Evolutionary conservation across 495 filamentous ascomycete species (phyloP), one percentile per base, ranked within the genome.

Genomic region (Penicillium arizonense): DNA sequence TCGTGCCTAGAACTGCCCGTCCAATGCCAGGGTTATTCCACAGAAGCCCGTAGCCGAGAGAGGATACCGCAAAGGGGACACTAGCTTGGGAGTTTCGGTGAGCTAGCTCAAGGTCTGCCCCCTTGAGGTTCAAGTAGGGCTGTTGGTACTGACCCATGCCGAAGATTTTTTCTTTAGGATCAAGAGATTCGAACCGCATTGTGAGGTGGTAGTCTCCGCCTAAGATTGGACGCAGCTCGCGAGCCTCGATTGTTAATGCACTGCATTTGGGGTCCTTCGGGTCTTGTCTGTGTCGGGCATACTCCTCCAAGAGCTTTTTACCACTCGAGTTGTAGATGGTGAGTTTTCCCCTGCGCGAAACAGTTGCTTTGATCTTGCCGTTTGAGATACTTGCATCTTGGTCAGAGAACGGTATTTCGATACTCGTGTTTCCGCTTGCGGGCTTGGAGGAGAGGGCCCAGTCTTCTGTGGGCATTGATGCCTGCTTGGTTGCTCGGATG

Each of bases 111-210:
- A 85, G 60, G 52, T 83, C 80, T 3, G 65, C 40, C 0, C 82
- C 82, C 57, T 83, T 83, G 44, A 83, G 68, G 56, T 85, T 75
- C 41, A 83, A 62, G 24, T 67, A 70, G 3, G 75, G 72, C 56
- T 83, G 80, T 55, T 85, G 82, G 55, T 85, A 85, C 61, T 85
- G 81, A 11, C 82, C 82, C 82, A 85, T 83, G 30, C 82, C 82
- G 54, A 76, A 85, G 11, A 85, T 73, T 60, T 77, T 81, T 63
- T 85, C 82, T 28, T 74, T 62, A 0, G 64, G 61, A 55, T 76
- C 68, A 3, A 77, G 53, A 9, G 75, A 77, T 59, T 83, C 81
- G 47, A 85, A 70, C 0, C 82, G 72, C 46, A 75, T 60, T 3
- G 78, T 83, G 5, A 82, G 68, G 43, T 77, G 73, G 59, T 77